These are phyloP conservation scores for Epichloe amarillans DNA, from an alignment of 2,329 filamentous ascomycete genomes.

Conservation along the genomic window DNA sequence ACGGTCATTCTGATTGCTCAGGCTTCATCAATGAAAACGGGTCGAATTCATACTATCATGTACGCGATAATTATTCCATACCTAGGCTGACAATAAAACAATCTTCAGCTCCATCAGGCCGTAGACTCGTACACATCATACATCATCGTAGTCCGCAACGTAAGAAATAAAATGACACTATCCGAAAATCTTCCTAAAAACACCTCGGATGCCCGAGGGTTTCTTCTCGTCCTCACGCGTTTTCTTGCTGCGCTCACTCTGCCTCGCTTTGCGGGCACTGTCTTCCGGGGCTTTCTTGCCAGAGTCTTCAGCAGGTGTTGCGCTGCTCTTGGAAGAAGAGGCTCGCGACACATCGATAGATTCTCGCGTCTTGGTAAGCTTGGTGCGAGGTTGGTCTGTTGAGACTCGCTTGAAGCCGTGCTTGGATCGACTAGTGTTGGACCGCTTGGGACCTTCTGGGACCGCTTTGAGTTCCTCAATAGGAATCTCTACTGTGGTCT, in stretches of 20 bases:
- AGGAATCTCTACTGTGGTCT: slow-evolving; percentile 7
- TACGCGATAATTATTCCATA: background rate
- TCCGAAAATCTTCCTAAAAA: slow-evolving; percentile 25
- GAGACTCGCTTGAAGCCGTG: slow-evolving; percentile 15
- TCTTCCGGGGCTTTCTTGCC: slow-evolving; percentile 15
- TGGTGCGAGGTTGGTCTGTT: slow-evolving; percentile 14
- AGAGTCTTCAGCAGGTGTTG: slow-evolving; percentile 1
- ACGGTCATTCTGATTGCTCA: background rate
- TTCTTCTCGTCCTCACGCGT: slow-evolving; percentile 17
- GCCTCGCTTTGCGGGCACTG: slow-evolving; percentile 20
- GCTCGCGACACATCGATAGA: background rate
- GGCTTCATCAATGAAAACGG: background rate
- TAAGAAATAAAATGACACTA: background rate
- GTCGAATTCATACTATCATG: background rate
- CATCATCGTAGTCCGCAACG: slow-evolving; percentile 4
- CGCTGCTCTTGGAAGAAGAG: slow-evolving; percentile 2
- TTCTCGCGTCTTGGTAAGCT: slow-evolving; percentile 13
- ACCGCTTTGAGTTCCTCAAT: background rate
- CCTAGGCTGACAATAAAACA: slow-evolving; percentile 7
- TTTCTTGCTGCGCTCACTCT: slow-evolving; percentile 22
- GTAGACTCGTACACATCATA: slow-evolving; percentile 6
- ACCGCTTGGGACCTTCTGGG: slow-evolving; percentile 20
- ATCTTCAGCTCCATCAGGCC: background rate
- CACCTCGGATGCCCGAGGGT: slow-evolving; percentile 19
- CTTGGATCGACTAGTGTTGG: slow-evolving; percentile 14